Base-by-base conservation (phyloP, 2,329 filamentous ascomycete genomes). In the Teratosphaeria nubilosa region DNA sequence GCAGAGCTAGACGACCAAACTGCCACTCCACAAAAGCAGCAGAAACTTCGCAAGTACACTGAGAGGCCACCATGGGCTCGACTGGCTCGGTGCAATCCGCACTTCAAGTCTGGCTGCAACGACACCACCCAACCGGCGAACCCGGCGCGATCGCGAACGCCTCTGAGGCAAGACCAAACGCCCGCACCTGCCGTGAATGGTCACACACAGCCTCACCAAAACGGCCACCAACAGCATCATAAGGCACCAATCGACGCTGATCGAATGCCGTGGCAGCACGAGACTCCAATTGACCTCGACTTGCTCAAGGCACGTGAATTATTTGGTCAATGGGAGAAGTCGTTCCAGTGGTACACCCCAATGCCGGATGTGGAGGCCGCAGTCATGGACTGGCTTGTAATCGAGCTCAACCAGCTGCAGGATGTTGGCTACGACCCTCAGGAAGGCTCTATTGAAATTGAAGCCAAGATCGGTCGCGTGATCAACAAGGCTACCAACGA, bases 381-480 rank as follows among this genome's bases (percentile, higher is more conserved):
- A 3, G 63, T 70, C 2, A 58, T 60, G 31, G 66, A 70, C 54
- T 70, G 68, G 68, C 62, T 70, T 1, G 65, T 58, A 25, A 22
- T 54, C 16, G 56, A 65, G 3, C 60, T 71, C 3, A 48, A 59
- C 13, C 20, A 60, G 31, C 60, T 66, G 22, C 22, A 81, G n/a
- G 83, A 88, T 63, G 74, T 84, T 56, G 77, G 76, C 11, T 78
- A 85, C 1, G 74, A 80, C 58, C 76, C 79, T 11, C 80, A 82
- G 16, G 84, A 84, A 6, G 86, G 91, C 14, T 82, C 90, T 60
- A 85, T 96, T 56, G 94, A 99, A 73, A 88, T 99, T 57, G 94
- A 99, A 75, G 94, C 91, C 10, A 97, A 97, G 73, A 78, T 97
- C 53, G 94, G 94, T 20, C 86, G 85, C 27, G 79, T 97, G 14